These are phyloP conservation scores for Toxoplasma gondii DNA, from an alignment of 169 alveolate genomes.

Conservation along the genomic window DNA sequence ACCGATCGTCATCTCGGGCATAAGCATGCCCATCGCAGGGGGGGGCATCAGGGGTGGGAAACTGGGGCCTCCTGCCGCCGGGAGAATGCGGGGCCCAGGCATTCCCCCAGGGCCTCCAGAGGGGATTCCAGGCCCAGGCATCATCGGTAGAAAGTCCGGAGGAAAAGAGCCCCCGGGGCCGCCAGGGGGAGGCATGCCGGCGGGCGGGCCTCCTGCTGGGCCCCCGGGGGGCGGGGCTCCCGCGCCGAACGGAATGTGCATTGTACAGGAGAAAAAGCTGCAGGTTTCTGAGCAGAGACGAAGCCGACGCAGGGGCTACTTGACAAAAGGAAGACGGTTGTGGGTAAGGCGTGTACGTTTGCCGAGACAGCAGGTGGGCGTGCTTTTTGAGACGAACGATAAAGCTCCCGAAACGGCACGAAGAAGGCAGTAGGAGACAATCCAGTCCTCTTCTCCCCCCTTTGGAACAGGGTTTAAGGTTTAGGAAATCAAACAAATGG, in stretches of 20 bases:
- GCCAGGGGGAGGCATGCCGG: neutral
- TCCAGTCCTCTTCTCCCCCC: too few relatives aligned
- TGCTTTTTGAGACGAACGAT: too few relatives aligned
- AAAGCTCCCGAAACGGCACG: too few relatives aligned
- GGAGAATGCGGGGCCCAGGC: constrained; percentile 16
- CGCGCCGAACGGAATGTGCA: neutral
- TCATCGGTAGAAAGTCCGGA: neutral
- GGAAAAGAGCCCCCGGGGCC: constrained; percentile 14
- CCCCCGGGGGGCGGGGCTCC: constrained; percentile 29
- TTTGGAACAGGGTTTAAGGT: too few relatives aligned
- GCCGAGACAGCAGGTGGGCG: neutral
- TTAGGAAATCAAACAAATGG: too few relatives aligned
- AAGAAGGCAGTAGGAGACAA: too few relatives aligned
- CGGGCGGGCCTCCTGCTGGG: constrained; percentile 23
- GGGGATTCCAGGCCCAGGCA: constrained; percentile 38
- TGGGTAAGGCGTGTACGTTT: neutral
- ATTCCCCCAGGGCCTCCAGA: neutral
- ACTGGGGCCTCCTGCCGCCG: neutral
- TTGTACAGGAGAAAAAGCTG: neutral
- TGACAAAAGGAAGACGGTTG: neutral
- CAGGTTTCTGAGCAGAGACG: neutral
- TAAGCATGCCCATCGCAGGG: constrained; percentile 52
- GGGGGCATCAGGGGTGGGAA: constrained; percentile 30
- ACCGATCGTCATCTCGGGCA: constrained; percentile 36
- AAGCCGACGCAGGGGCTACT: neutral